Percentiles rank a stretch among this genome's conserved stretches.
These are phyloP conservation scores for Pseudozyma hubeiensis DNA, from an alignment of 1,284 basidiomycete genomes.

Conservation along the genomic window DNA sequence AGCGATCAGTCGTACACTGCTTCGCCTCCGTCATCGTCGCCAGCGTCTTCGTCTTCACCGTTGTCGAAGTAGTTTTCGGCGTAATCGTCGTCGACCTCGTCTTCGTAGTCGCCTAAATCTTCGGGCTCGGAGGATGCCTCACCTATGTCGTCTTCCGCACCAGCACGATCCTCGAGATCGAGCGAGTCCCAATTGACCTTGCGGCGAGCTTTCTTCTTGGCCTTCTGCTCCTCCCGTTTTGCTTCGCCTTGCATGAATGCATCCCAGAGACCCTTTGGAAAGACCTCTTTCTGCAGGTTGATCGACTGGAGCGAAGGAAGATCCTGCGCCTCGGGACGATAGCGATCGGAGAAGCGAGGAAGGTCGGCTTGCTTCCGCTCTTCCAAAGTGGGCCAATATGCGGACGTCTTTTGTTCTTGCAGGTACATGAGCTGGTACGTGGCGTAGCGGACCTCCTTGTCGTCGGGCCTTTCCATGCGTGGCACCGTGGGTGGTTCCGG, in stretches of 20 bases:
- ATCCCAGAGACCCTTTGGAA: conserved; percentile 64
- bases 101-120: conserved; percentile 64
- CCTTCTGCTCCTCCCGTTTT: conserved; percentile 48
- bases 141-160: conserved; percentile 55
- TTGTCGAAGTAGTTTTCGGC: conserved; percentile 68
- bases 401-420: conserved; percentile 50
- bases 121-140: conserved; percentile 60
- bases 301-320: conserved; percentile 52
- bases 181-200: conserved; percentile 63
- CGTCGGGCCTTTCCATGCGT: conserved; percentile 43
- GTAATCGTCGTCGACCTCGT: conserved; percentile 68
- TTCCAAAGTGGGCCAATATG: conserved; percentile 50
- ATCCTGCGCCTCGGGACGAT: conserved; percentile 53
- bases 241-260: conserved; percentile 62
- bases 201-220: conserved; percentile 40
- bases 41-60: conserved; percentile 64
- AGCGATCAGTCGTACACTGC: conserved; percentile 56
- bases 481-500: conserved; percentile 37
- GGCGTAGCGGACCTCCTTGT: conserved; percentile 50
- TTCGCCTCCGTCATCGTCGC: conserved; percentile 59
- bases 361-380: conserved; percentile 53
- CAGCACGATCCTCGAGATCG: conserved; percentile 53
- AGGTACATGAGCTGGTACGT: conserved; percentile 53
- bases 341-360: conserved; percentile 60
- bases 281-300: conserved; percentile 59